These are phyloP conservation scores for Tetracladium setigerum DNA, from an alignment of 495 filamentous ascomycete species.

Conservation along the genomic window DNA sequence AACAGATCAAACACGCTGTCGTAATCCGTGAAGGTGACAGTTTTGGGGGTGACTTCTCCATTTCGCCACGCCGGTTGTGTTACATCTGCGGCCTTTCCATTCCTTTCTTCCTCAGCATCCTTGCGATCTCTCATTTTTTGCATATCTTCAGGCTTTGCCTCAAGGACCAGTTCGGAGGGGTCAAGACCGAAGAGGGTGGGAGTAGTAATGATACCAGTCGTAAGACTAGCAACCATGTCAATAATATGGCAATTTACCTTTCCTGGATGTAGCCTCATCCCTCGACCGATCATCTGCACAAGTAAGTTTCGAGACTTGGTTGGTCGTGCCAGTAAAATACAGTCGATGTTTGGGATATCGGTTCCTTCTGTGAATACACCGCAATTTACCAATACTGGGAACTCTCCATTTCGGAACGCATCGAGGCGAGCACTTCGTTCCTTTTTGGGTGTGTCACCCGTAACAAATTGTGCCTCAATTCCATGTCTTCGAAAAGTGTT, in stretches of 20 bases:
- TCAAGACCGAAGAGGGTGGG: slow-evolving; percentile 93
- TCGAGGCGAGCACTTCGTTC: slow-evolving; percentile 60
- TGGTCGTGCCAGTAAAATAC: slow-evolving; percentile 79
- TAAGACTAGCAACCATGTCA: slow-evolving; percentile 84
- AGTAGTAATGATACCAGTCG: slow-evolving; percentile 75
- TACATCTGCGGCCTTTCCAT: slow-evolving; percentile 14
- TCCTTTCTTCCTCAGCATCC: slow-evolving; percentile 27
- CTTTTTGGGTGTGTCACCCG: slow-evolving; percentile 60
- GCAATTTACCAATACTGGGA: slow-evolving; percentile 87
- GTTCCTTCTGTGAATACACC: slow-evolving; percentile 95
- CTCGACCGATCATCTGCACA: slow-evolving; percentile 95
- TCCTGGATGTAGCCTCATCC: slow-evolving; percentile 70
- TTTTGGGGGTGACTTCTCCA: slow-evolving; percentile 12
- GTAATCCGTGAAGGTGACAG: slow-evolving; percentile 76
- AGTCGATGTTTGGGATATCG: slow-evolving; percentile 96
- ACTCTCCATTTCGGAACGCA: slow-evolving; percentile 67
- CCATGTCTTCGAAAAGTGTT: slow-evolving; percentile 66
- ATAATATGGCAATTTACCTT: slow-evolving; percentile 93
- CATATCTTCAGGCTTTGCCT: slow-evolving; percentile 50
- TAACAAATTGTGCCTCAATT: slow-evolving; percentile 78
- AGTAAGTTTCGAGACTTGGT: slow-evolving; percentile 86
- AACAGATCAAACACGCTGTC: slow-evolving; percentile 83
- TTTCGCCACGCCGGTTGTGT: neutral
- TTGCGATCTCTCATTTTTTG: slow-evolving; percentile 39
- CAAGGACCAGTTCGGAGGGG: slow-evolving; percentile 68